Evolutionary conservation across 768 basidiomycete genomes (phyloP), one percentile per base, ranked within the genome.

Genomic region (Tricholomella constricta): DNA sequence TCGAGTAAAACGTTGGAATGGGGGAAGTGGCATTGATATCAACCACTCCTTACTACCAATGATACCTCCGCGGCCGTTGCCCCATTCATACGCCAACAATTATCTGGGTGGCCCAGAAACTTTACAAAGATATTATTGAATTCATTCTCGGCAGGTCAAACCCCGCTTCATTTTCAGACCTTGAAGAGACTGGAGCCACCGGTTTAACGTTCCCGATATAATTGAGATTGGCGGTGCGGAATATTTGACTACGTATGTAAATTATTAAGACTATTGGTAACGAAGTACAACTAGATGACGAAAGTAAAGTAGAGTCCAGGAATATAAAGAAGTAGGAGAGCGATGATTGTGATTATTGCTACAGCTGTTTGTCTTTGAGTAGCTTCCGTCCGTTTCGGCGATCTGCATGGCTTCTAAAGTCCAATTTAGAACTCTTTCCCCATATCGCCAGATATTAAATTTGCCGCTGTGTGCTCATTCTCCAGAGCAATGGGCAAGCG

Each of bases 321-420:
- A 17, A 49, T 17, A 26, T 25, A n/a, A n/a, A n/a, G 23, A 38
- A 17, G 35, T 40, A 9, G 14, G 34, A n/a, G 32, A 52, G 12
- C 22, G 19, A 32, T 32, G n/a, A 36, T 29, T 47, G 50, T 41
- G 40, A 54, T 57, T 55, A 40, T 61, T 49, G 64, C 66, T 69
- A 68, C 63, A 69, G 45, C 55, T 37, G 25, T 41, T n/a, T n/a
- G n/a, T n/a, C n/a, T n/a, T n/a, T n/a, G n/a, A n/a, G n/a, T n/a
- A n/a, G n/a, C 31, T 56, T 66, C 67, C 69, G 67, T 63, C 52
- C 60, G 56, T 62, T 64, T 67, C 65, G 66, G 66, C 52, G 63
- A 64, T 65, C 60, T 58, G 51, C 54, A 45, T 20, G n/a, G 23
- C 37, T 32, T 54, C 52, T 51, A 51, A 49, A 51, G 56, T 65